These are phyloP conservation scores for Fusarium clavum DNA, from an alignment of 2,329 filamentous ascomycete genomes.

Conservation along the genomic window DNA sequence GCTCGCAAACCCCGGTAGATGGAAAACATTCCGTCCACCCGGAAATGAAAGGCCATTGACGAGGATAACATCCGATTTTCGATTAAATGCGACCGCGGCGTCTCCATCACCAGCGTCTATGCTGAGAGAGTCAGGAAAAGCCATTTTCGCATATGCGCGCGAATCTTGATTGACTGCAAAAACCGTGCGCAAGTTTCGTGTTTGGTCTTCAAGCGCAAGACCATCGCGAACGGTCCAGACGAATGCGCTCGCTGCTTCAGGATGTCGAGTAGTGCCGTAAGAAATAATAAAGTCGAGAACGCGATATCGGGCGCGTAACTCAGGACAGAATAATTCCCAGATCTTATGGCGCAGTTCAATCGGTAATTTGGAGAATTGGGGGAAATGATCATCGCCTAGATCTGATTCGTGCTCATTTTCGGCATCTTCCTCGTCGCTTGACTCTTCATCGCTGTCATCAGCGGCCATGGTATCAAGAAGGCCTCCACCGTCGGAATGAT, in stretches of 20 bases:
- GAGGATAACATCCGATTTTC: conserved; percentile 48
- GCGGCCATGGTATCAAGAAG: conserved; percentile 43
- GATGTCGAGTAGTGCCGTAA: conserved; percentile 17
- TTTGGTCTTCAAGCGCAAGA: conserved; percentile 46
- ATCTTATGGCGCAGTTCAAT: conserved; percentile 49
- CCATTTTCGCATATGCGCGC: conserved; percentile 49
- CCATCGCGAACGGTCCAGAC: conserved; percentile 42
- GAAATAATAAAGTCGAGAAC: conserved; percentile 47
- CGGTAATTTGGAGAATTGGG: conserved; percentile 47
- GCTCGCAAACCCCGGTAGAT: conserved; percentile 47
- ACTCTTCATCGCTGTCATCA: conserved; percentile 39
- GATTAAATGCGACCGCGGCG: conserved; percentile 48
- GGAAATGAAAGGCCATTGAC: conserved; percentile 31
- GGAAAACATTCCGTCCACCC: conserved; percentile 23
- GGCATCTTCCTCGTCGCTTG: conserved; percentile 26
- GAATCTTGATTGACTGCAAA: conserved; percentile 53
- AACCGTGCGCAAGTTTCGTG: conserved; percentile 45
- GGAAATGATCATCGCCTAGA: conserved; percentile 28
- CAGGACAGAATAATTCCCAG: conserved; percentile 51
- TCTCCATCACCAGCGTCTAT: conserved; percentile 44
- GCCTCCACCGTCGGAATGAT: conserved; percentile 39
- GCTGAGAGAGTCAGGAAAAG: conserved; percentile 50
- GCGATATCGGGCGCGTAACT: conserved; percentile 44
- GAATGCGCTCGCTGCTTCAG: conserved; percentile 1
- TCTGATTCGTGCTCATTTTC: neutral